These are phyloP conservation scores for Phlebopus sp. DNA, from an alignment of 1,284 basidiomycete genomes.

Conservation along the genomic window DNA sequence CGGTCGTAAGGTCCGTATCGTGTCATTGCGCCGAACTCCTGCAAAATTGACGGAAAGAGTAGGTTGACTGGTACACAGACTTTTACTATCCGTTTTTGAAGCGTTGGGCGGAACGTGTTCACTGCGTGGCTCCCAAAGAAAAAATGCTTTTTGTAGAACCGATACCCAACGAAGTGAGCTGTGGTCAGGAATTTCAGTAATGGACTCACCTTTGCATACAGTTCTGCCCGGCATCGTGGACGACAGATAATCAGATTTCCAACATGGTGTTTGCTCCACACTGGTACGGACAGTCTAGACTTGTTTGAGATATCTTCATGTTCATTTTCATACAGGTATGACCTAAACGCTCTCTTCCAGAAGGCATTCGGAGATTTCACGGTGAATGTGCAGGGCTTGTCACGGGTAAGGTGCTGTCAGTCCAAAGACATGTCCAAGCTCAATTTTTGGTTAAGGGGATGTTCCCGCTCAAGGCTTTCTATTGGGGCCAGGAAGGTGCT, in stretches of 20 bases:
- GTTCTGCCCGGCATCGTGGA: slow-evolving; percentile 81
- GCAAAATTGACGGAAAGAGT: neutral
- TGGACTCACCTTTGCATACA: slow-evolving; percentile 30
- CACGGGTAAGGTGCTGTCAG: slow-evolving; percentile 52
- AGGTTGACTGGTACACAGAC: slow-evolving; percentile 84
- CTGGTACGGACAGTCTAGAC: slow-evolving; percentile 53
- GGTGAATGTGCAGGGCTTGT: slow-evolving; percentile 87
- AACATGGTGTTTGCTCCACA: slow-evolving; percentile 91
- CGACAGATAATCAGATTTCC: slow-evolving; percentile 52
- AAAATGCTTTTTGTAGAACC: slow-evolving; percentile 79
- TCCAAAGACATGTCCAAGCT: neutral
- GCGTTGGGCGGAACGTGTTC: slow-evolving; percentile 72
- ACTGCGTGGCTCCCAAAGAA: slow-evolving; percentile 44
- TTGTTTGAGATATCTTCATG: neutral
- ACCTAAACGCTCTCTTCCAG: slow-evolving; percentile 79
- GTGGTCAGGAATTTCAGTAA: neutral
- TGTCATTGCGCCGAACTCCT: neutral
- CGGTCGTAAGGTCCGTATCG: slow-evolving; percentile 48
- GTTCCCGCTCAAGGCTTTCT: slow-evolving; percentile 76
- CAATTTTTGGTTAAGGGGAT: slow-evolving; percentile 59
- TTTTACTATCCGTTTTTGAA: slow-evolving; percentile 83
- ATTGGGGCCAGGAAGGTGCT: slow-evolving; percentile 82
- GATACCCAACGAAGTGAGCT: slow-evolving; percentile 84
- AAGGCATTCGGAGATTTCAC: slow-evolving; percentile 82
- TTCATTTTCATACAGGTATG: slow-evolving; percentile 66